These are phyloP conservation scores for Boechera stricta DNA, from an alignment of 345 rosid genomes.

Conservation along the genomic window DNA sequence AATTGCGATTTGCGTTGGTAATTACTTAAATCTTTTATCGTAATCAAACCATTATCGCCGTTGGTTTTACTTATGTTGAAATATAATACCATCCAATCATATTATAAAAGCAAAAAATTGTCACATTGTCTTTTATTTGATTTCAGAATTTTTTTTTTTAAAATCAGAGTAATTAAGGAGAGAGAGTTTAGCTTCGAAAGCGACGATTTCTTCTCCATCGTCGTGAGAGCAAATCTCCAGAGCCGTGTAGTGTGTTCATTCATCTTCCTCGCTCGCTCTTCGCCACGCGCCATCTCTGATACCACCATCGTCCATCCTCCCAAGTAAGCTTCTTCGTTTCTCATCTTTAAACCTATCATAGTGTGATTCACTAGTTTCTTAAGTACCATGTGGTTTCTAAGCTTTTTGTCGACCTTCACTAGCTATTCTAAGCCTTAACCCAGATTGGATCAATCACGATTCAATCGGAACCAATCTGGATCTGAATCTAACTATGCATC, in stretches of 20 bases:
- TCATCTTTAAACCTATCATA: background rate
- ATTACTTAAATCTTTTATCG: too few species aligned
- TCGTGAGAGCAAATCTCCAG: slow-evolving; percentile 17
- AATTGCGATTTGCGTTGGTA: too few species aligned
- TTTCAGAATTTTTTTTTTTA: background rate
- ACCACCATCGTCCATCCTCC: background rate
- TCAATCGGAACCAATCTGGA: slow-evolving; percentile 10
- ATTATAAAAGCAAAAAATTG: background rate
- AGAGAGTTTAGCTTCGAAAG: slow-evolving; percentile 9
- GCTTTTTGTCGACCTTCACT: too few species aligned
- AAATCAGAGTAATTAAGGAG: slow-evolving; percentile 7
- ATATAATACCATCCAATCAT: too few species aligned
- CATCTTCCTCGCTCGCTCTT: background rate
- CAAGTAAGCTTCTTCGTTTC: slow-evolving; percentile 26
- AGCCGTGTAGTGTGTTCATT: background rate
- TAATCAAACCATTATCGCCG: too few species aligned
- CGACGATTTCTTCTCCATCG: slow-evolving; percentile 22
- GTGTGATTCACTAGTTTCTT: background rate
- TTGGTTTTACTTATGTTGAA: too few species aligned
- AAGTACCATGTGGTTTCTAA: too few species aligned
- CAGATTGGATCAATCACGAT: slow-evolving; percentile 10
- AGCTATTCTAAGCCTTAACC: too few species aligned
- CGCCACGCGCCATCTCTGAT: slow-evolving; percentile 18
- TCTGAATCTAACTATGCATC: slow-evolving; percentile 19
- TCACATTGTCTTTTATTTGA: background rate